Conservation (phyloP, 1,284 basidiomycete genomes). For the Pterulicium gracile region DNA sequence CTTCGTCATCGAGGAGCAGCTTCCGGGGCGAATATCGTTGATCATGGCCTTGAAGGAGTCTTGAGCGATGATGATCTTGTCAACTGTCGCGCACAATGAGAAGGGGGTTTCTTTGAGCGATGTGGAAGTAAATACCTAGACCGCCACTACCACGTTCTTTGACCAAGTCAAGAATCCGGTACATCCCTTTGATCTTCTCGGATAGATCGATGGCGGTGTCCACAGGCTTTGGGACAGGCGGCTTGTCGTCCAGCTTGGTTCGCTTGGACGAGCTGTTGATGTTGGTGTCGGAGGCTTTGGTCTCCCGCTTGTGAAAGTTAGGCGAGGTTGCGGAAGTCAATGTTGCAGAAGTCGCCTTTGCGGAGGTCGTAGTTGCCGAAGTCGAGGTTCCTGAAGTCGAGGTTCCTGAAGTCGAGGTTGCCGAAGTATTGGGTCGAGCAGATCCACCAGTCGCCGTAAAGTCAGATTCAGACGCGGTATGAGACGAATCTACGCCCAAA, state of each 20-base stretch:
- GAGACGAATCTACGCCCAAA: too few relatives aligned
- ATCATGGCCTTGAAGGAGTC: conserved; percentile 32
- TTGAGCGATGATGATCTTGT: conserved; percentile 49
- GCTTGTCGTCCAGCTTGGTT: background rate
- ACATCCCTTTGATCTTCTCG: conserved; percentile 27
- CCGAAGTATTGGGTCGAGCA: background rate
- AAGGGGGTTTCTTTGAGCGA: background rate
- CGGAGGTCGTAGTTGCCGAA: background rate
- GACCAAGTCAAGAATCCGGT: conserved; percentile 41
- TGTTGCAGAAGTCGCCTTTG: background rate
- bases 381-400: background rate
- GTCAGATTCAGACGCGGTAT: too few relatives aligned
- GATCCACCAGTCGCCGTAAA: too few relatives aligned
- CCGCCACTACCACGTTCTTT: conserved; percentile 39
- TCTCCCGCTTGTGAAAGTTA: too few relatives aligned
- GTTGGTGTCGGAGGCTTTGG: background rate
- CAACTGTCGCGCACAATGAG: conserved; percentile 28
- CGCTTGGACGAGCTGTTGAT: background rate
- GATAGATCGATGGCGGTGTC: conserved; percentile 15
- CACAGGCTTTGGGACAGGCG: background rate
- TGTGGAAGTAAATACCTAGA: conserved; percentile 24
- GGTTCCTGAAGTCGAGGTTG: background rate
- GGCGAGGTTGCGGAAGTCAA: background rate
- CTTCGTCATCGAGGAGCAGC: conserved; percentile 38
- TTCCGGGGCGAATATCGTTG: conserved; percentile 32